Percentiles rank a stretch among this genome's conserved stretches.
Evolutionary conservation across 2,329 filamentous ascomycete genomes (phyloP).

Genomic region (Hymenoscyphus repandus): DNA sequence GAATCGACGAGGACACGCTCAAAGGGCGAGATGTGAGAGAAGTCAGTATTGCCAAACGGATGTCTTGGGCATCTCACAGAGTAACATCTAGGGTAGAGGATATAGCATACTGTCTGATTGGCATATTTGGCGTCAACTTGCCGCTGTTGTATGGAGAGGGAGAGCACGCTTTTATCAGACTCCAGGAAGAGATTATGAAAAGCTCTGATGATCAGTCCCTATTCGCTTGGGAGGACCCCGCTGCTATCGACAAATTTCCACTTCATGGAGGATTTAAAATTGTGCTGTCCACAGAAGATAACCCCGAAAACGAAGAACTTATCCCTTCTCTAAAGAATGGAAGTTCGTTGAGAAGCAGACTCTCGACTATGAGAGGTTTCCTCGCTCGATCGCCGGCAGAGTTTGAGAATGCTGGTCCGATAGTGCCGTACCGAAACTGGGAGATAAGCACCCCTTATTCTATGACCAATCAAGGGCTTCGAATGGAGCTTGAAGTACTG

Average conservation of each 20-base stretch:
- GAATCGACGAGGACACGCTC: constrained; percentile 4
- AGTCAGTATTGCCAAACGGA: constrained; percentile 24
- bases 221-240: constrained; percentile 24
- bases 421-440: constrained; percentile 10
- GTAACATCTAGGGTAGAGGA: constrained; percentile 34
- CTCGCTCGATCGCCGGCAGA: constrained; percentile 7
- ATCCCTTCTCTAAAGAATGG: background rate
- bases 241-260: background rate
- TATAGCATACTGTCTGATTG: constrained; percentile 36
- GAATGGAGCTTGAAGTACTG: constrained; percentile 1
- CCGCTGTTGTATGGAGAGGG: constrained; percentile 38
- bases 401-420: constrained; percentile 6
- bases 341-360: background rate
- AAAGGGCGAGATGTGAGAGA: background rate
- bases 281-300: background rate
- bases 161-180: constrained; percentile 26
- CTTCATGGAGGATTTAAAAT: background rate
- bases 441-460: constrained; percentile 7
- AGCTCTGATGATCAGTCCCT: constrained; percentile 34
- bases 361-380: constrained; percentile 3
- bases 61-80: constrained; percentile 33
- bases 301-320: background rate
- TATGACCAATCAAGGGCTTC: constrained; percentile 10
- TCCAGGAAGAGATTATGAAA: constrained; percentile 36
- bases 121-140: constrained; percentile 40